Conservation (phyloP, 2,329 filamentous ascomycete species). For the Hirsutella minnesotensis region DNA sequence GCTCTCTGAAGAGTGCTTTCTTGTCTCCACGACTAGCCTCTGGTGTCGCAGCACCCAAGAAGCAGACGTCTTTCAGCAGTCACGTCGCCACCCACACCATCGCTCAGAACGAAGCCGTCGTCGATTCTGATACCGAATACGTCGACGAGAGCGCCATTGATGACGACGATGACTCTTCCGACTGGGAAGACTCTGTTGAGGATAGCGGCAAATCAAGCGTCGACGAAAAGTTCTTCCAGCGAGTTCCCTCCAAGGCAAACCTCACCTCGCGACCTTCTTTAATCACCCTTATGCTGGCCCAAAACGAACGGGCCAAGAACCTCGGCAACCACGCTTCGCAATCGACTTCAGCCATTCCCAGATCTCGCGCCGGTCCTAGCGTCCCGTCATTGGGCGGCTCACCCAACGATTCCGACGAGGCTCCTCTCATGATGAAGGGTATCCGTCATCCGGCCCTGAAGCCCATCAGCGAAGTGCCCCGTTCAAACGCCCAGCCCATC, state of each 20-base stretch:
- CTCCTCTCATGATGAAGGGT: slow-evolving; percentile 53
- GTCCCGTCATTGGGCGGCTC: slow-evolving; percentile 33
- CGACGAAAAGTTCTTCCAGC: slow-evolving; percentile 76
- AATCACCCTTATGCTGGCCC: slow-evolving; percentile 75
- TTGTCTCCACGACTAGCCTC: slow-evolving; percentile 30
- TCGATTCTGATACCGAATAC: slow-evolving; percentile 38
- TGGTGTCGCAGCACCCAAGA: slow-evolving; percentile 32
- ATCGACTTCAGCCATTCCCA: slow-evolving; percentile 56
- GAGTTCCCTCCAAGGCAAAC: slow-evolving; percentile 79
- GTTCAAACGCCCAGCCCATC: slow-evolving; percentile 65
- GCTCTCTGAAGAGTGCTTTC: slow-evolving; percentile 52
- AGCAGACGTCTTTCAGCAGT: slow-evolving; percentile 73
- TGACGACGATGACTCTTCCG: slow-evolving; percentile 51
- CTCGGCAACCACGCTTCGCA: slow-evolving; percentile 58
- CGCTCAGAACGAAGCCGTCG: slow-evolving; percentile 28
- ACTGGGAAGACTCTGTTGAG: slow-evolving; percentile 58
- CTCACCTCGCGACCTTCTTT: slow-evolving; percentile 78
- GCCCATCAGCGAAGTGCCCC: slow-evolving; percentile 50
- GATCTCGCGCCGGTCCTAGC: slow-evolving; percentile 40
- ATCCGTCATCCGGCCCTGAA: slow-evolving; percentile 35
- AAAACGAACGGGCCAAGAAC: slow-evolving; percentile 59
- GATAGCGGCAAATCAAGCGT: slow-evolving; percentile 76
- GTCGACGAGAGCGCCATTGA: slow-evolving; percentile 77
- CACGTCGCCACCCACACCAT: slow-evolving; percentile 60
- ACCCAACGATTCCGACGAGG: slow-evolving; percentile 49